Evolutionary conservation across 2,329 filamentous ascomycete species (phyloP).

Genomic region (Fusarium coffeatum): DNA sequence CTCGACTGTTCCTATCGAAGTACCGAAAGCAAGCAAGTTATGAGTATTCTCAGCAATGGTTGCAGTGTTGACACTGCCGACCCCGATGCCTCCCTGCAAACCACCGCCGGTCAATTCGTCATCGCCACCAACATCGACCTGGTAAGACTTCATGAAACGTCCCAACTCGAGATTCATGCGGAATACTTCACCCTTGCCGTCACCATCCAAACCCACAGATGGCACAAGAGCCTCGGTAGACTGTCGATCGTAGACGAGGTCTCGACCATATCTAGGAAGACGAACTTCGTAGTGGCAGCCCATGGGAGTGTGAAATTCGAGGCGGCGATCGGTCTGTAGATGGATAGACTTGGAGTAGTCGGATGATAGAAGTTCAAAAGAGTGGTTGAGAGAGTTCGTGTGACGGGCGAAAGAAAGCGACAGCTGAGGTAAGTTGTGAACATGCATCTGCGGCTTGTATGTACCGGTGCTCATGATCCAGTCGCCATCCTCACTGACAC

Average conservation of each 20-base stretch:
- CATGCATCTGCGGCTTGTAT: constrained; percentile 78
- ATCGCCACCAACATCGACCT: constrained; percentile 89
- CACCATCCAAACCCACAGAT: constrained; percentile 84
- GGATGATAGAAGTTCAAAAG: constrained; percentile 85
- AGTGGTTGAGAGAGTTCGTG: constrained; percentile 90
- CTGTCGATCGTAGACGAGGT: constrained; percentile 84
- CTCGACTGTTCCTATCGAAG: constrained; percentile 93
- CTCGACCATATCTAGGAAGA: constrained; percentile 91
- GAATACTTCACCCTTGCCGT: constrained; percentile 92
- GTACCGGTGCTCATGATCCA: constrained; percentile 96
- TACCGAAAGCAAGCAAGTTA: constrained; percentile 92
- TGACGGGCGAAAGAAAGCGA: constrained; percentile 94
- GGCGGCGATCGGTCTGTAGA: constrained; percentile 87
- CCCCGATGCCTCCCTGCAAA: constrained; percentile 86
- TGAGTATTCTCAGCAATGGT: constrained; percentile 90
- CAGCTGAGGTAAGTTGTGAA: constrained; percentile 93
- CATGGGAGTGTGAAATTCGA: constrained; percentile 92
- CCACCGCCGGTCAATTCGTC: constrained; percentile 78
- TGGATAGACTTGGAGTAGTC: constrained; percentile 97
- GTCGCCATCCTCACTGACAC: constrained; percentile 92
- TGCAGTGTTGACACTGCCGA: constrained; percentile 87
- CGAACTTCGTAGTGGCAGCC: constrained; percentile 91
- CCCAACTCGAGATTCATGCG: constrained; percentile 91
- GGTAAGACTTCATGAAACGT: constrained; percentile 93
- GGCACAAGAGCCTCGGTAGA: constrained; percentile 89